These are phyloP conservation scores for Kwoniella dendrophila DNA, from an alignment of 768 basidiomycete species.

Conservation along the genomic window DNA sequence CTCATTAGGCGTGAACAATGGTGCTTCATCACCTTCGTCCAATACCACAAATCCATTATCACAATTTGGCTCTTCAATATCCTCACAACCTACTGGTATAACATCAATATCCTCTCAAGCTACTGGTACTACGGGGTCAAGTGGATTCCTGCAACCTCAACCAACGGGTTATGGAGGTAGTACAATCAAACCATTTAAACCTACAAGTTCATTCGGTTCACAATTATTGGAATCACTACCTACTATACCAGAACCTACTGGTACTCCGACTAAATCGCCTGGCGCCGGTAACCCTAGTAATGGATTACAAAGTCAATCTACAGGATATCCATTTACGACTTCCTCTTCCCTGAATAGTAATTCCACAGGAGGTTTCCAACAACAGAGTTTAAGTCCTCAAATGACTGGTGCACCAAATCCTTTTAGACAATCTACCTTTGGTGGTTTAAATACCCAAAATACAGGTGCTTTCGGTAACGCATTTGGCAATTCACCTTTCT, in stretches of 20 bases:
- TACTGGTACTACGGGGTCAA: slow-evolving; percentile 9
- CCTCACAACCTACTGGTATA: slow-evolving; percentile 51
- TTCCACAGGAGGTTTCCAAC: no score
- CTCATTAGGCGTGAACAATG: slow-evolving; percentile 14
- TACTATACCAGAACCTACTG: slow-evolving; percentile 62
- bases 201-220: slow-evolving; percentile 76
- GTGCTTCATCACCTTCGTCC: slow-evolving; percentile 14
- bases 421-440: slow-evolving; percentile 28
- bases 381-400: slow-evolving; percentile 20
- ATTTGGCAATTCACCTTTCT: slow-evolving; percentile 21
- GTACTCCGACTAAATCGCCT: not conserved
- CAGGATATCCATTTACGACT: slow-evolving; percentile 34
- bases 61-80: slow-evolving; percentile 58
- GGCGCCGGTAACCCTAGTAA: no score
- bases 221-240: slow-evolving; percentile 73
- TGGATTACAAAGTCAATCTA: slow-evolving; percentile 26
- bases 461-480: slow-evolving; percentile 14
- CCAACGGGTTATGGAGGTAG: slow-evolving; percentile 63
- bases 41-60: slow-evolving; percentile 55
- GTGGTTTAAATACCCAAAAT: slow-evolving; percentile 3
- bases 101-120: slow-evolving; percentile 24
- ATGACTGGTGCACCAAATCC: slow-evolving; percentile 28
- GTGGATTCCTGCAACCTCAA: slow-evolving; percentile 59
- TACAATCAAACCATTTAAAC: slow-evolving; percentile 75
- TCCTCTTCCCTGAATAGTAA: slow-evolving; percentile 2